These are phyloP conservation scores for Coix lacrymajobi DNA, from an alignment of 176 grass and related monocot genomes.

Conservation along the genomic window DNA sequence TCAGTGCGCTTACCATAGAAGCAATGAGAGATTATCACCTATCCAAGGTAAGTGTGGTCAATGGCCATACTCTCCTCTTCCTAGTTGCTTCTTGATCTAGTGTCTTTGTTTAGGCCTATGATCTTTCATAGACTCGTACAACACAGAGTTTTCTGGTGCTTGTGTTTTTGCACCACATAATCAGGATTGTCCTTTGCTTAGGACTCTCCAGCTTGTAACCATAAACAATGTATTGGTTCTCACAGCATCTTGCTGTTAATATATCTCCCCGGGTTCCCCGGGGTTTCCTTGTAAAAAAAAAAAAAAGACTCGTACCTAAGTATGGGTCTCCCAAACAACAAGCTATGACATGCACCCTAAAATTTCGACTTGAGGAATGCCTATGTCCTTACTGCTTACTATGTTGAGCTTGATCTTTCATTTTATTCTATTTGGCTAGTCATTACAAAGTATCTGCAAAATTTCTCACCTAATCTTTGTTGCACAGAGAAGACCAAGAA, in stretches of 20 bases:
- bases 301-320: background rate
- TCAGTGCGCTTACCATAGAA: constrained; percentile 16
- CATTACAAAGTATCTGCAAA: background rate
- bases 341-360: background rate
- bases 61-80: background rate
- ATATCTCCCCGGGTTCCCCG: too few species aligned
- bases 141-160: too few species aligned
- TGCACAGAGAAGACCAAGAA: constrained; percentile 59
- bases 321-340: background rate
- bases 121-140: background rate
- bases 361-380: background rate
- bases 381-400: background rate
- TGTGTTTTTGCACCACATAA: too few species aligned
- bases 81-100: background rate
- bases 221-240: too few species aligned
- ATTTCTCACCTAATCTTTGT: background rate
- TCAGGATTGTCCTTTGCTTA: too few species aligned
- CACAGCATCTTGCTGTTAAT: too few species aligned
- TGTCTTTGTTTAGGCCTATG: background rate
- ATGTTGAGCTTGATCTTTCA: background rate
- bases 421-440: background rate
- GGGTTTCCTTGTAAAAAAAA: too few species aligned
- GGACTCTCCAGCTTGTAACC: too few species aligned
- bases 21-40: constrained; percentile 21
- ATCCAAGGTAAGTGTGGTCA: constrained; percentile 34